Conservation (phyloP, 2,329 filamentous ascomycete genomes). For the Anisogramma anomala region DNA sequence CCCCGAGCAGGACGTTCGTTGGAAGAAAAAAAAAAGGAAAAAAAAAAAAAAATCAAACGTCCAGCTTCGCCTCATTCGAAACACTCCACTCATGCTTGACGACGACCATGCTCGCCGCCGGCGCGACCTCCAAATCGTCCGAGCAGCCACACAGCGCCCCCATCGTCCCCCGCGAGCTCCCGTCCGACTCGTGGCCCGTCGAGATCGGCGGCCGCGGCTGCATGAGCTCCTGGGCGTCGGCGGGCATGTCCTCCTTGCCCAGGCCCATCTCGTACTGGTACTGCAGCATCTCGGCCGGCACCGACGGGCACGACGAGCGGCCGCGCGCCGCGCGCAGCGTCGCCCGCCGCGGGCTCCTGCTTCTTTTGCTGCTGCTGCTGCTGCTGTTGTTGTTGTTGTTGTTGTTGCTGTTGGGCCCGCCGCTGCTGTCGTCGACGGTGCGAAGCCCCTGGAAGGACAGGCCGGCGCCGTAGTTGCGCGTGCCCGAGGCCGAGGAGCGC, state of each 20-base stretch:
- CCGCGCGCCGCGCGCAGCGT: neutral
- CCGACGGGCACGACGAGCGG: neutral
- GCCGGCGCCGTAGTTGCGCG: slow-evolving; percentile 1
- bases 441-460: neutral
- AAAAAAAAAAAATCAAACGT: no score
- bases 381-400: neutral
- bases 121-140: slow-evolving; percentile 1
- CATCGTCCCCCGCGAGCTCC: neutral
- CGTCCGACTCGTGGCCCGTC: slow-evolving; percentile 4
- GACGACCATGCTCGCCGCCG: slow-evolving; percentile 2
- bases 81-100: slow-evolving; percentile 10
- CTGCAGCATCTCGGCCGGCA: slow-evolving; percentile 3
- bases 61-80: slow-evolving; percentile 4
- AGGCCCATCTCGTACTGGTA: slow-evolving; percentile 8
- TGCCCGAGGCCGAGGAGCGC: slow-evolving; percentile 2
- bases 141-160: no score
- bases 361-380: neutral
- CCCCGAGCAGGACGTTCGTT: no score
- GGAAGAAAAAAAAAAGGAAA: no score
- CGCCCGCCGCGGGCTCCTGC: no score
- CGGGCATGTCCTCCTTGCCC: slow-evolving; percentile 3
- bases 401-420: neutral
- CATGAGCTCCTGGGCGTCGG: slow-evolving; percentile 8
- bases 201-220: slow-evolving; percentile 1
- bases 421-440: neutral